A percentile compares a stretch with the other conserved stretches of the same genome.
Evolutionary conservation across 352 stramenopile species (phyloP).

Genomic region (Phytopythium ostracodes): DNA sequence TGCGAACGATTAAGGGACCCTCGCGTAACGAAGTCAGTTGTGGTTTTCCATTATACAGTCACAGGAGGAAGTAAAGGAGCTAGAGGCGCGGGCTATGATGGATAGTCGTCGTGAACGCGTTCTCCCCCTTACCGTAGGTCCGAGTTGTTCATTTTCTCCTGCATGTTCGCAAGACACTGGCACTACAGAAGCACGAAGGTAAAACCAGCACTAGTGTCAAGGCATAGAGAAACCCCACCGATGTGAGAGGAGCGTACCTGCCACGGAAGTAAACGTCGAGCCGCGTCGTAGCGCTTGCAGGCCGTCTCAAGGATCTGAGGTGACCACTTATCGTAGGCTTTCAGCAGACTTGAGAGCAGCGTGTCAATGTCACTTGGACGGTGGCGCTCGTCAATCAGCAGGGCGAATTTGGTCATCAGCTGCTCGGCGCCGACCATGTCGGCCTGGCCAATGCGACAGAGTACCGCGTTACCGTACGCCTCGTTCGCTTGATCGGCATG

Average conservation of each 20-base stretch:
- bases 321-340: conserved; percentile 59
- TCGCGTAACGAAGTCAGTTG: neutral
- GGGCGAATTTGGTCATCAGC: conserved; percentile 38
- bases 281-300: conserved; percentile 44
- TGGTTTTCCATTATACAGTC: neutral
- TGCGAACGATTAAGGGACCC: neutral
- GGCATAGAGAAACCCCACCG: neutral
- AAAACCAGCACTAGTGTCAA: neutral
- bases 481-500: conserved; percentile 43
- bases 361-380: conserved; percentile 44
- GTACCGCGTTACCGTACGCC: conserved; percentile 49
- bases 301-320: conserved; percentile 39
- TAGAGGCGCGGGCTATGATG: neutral
- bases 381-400: conserved; percentile 25
- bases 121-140: conserved; percentile 42
- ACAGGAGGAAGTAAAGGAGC: too few relatives aligned
- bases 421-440: conserved; percentile 56
- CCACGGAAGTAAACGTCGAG: conserved; percentile 47
- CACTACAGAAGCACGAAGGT: conserved; percentile 19
- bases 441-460: conserved; percentile 53
- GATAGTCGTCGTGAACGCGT: neutral
- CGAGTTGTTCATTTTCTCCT: conserved; percentile 38
- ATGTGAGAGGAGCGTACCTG: conserved; percentile 33
- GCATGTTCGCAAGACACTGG: conserved; percentile 50
- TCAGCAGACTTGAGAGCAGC: conserved; percentile 47